Evolutionary conservation across 441 rosid species (phyloP).

Genomic region (Omphalea diandra): DNA sequence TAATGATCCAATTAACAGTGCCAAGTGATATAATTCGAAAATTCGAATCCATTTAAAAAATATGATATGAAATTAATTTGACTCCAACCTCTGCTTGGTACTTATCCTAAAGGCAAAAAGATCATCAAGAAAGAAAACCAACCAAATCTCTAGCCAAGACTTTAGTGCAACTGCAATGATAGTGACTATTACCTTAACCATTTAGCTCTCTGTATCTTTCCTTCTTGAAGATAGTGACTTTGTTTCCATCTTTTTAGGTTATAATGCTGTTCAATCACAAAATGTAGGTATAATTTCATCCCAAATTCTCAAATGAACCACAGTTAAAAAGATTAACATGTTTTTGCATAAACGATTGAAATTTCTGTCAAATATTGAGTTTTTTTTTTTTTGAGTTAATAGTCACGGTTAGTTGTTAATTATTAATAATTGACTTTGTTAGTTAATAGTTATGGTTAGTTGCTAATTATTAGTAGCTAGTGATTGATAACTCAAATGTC

Average conservation of each 20-base stretch:
- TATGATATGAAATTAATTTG: too few species aligned
- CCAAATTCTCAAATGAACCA: not conserved
- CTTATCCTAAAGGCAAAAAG: not conserved
- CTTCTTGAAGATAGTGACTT: constrained; percentile 2
- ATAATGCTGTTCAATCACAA: not conserved
- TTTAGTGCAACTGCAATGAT: not conserved
- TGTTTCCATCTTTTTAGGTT: not conserved
- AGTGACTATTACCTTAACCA: constrained; percentile 19
- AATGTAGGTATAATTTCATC: not conserved
- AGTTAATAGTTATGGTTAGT: too few species aligned
- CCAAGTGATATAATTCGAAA: too few species aligned
- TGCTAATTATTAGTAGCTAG: too few species aligned
- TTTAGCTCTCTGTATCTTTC: not conserved
- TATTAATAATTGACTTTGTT: too few species aligned
- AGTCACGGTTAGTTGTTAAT: too few species aligned
- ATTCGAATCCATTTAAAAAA: too few species aligned
- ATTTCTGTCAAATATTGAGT: not conserved
- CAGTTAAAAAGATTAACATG: not conserved
- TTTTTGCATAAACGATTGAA: not conserved
- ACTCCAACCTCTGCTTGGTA: too few species aligned
- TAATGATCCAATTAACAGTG: too few species aligned
- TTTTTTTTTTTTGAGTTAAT: not conserved
- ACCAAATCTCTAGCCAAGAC: not conserved
- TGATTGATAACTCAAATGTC: too few species aligned
- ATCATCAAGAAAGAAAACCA: not conserved